Conservation (phyloP, 306 rosid species). For the Notholithocarpus densiflorus region DNA sequence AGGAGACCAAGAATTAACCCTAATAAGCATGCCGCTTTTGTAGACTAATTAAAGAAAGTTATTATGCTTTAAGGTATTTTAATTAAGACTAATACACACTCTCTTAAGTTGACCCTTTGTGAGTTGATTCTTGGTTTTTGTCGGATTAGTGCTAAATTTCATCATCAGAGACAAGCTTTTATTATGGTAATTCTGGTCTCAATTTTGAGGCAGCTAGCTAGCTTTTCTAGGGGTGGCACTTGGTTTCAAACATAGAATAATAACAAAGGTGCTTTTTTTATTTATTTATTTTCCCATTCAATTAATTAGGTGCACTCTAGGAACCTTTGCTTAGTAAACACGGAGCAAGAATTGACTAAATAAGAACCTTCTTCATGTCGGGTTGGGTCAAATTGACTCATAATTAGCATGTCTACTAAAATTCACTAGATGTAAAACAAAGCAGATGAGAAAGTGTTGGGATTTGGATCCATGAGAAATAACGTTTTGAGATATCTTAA, state of each 20-base stretch:
- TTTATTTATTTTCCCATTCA: neutral
- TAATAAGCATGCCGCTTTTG: constrained; percentile 23
- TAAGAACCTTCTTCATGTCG: neutral
- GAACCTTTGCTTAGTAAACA: constrained; percentile 8
- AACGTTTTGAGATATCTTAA: too few species aligned
- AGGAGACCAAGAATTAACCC: neutral
- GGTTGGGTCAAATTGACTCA: neutral
- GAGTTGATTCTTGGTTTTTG: neutral
- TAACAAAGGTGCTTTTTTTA: neutral
- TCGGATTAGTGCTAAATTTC: neutral
- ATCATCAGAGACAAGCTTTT: neutral
- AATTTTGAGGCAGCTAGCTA: neutral
- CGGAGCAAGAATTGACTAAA: neutral
- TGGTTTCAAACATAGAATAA: neutral
- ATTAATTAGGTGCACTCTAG: neutral
- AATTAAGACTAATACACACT: neutral
- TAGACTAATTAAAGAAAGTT: neutral
- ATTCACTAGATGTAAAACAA: too few species aligned
- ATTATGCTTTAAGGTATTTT: neutral
- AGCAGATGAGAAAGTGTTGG: too few species aligned
- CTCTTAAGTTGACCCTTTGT: too few species aligned
- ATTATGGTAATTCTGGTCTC: neutral
- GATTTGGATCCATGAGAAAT: too few species aligned
- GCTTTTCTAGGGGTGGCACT: neutral
- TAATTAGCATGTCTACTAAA: neutral